Evolutionary conservation across 1,139 yeast genomes (phyloP).

Genomic region (Torulaspora globosa): DNA sequence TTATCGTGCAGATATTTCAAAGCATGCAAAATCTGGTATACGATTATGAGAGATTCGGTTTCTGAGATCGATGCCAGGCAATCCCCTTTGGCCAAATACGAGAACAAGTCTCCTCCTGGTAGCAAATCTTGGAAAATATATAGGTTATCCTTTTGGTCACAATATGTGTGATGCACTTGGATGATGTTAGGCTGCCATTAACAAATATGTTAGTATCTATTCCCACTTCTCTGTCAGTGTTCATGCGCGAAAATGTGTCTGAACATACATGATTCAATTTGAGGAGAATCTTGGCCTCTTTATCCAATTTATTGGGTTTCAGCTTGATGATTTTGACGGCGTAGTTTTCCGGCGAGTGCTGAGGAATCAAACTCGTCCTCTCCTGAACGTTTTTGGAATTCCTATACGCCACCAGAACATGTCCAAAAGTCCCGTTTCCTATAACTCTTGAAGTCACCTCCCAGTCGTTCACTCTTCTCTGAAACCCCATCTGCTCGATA

Average conservation of each 20-base stretch:
- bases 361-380: conserved; percentile 1
- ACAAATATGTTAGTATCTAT: conserved; percentile 1
- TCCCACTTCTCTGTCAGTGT: neutral
- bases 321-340: conserved; percentile 51
- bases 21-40: conserved; percentile 54
- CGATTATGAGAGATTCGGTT: conserved; percentile 50
- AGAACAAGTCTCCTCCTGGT: conserved; percentile 64
- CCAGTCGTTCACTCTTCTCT: conserved; percentile 41
- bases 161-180: conserved; percentile 42
- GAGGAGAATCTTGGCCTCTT: conserved; percentile 44
- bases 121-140: conserved; percentile 51
- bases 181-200: conserved; percentile 44
- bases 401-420: conserved; percentile 38
- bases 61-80: conserved; percentile 46
- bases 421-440: conserved; percentile 63
- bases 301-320: conserved; percentile 35
- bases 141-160: conserved; percentile 39
- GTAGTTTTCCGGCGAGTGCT: conserved; percentile 39
- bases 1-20: conserved; percentile 49
- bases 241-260: neutral
- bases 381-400: neutral
- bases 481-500: conserved; percentile 24
- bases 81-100: conserved; percentile 49
- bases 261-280: conserved; percentile 41
- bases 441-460: conserved; percentile 42